phyloP scores from a whole-genome alignment of 73 alveolate species.

The Tetrahymena borealis region DNA sequence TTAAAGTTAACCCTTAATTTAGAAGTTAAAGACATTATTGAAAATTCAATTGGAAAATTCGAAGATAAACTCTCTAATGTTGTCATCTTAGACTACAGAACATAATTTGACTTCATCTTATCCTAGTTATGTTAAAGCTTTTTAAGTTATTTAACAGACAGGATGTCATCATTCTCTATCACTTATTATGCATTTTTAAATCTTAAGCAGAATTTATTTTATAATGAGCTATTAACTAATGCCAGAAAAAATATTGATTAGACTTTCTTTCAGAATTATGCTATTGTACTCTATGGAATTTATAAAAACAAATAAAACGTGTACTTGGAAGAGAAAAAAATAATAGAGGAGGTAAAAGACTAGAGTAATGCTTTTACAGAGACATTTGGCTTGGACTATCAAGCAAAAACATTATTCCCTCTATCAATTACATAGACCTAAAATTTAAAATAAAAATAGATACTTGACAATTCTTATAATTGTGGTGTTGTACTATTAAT shows the following conservation, averaged over 20 bases:
- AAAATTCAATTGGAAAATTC: not conserved
- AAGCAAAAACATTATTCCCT: not conserved
- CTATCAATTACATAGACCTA: not conserved
- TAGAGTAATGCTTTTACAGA: not conserved
- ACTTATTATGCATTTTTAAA: not conserved
- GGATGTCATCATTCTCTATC: not conserved
- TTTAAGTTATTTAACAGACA: not conserved
- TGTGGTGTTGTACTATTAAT: not conserved
- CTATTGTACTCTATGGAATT: not conserved
- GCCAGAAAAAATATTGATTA: not conserved
- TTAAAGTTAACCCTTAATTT: not conserved
- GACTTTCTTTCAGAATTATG: not conserved
- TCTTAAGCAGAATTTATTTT: not conserved
- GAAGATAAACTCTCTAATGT: not conserved
- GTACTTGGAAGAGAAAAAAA: not conserved
- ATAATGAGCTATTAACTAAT: not conserved
- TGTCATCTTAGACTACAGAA: not conserved
- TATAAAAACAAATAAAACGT: not conserved
- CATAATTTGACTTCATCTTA: not conserved
- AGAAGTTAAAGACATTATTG: not conserved
- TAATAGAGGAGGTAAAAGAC: not conserved
- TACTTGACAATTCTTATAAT: not conserved
- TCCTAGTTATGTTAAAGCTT: not conserved
- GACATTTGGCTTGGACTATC: not conserved
- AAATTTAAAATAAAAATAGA: not conserved